Evolutionary conservation across 2,329 filamentous ascomycete species (phyloP).

Genomic region (Verticillium dahliae): DNA sequence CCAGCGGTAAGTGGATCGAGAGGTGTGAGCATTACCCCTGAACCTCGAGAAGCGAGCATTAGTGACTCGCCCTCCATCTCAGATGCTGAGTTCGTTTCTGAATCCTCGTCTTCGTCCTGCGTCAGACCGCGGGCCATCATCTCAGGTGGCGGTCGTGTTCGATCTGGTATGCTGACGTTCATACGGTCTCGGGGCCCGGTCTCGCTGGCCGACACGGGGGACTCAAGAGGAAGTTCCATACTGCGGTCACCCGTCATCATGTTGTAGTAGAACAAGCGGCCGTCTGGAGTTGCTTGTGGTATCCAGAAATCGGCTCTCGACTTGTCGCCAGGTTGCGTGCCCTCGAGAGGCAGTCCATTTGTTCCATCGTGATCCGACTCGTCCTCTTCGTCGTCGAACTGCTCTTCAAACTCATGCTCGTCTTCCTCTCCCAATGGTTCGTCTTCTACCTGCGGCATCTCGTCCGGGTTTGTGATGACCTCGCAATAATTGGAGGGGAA

Average conservation of each 20-base stretch:
- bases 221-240: constrained; percentile 90
- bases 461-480: constrained; percentile 70
- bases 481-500: constrained; percentile 99
- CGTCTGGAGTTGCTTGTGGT: constrained; percentile 90
- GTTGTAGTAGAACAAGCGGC: constrained; percentile 95
- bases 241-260: constrained; percentile 93
- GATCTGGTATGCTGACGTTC: constrained; percentile 82
- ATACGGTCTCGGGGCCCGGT: constrained; percentile 81
- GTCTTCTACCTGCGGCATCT: constrained; percentile 56
- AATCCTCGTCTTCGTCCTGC: constrained; percentile 85
- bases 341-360: constrained; percentile 62
- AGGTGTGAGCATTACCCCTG: constrained; percentile 46
- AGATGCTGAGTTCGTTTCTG: constrained; percentile 74
- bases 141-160: constrained; percentile 83
- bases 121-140: constrained; percentile 79
- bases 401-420: constrained; percentile 59
- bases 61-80: constrained; percentile 72
- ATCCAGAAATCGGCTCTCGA: constrained; percentile 98
- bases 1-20: not conserved
- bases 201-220: constrained; percentile 73
- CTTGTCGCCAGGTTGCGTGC: constrained; percentile 53
- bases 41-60: constrained; percentile 62
- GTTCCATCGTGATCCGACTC: constrained; percentile 50
- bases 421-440: constrained; percentile 42
- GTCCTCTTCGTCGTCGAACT: constrained; percentile 60